These are phyloP conservation scores for Mortierella sp. DNA, from an alignment of 371 early-diverging fungal species.

Conservation along the genomic window DNA sequence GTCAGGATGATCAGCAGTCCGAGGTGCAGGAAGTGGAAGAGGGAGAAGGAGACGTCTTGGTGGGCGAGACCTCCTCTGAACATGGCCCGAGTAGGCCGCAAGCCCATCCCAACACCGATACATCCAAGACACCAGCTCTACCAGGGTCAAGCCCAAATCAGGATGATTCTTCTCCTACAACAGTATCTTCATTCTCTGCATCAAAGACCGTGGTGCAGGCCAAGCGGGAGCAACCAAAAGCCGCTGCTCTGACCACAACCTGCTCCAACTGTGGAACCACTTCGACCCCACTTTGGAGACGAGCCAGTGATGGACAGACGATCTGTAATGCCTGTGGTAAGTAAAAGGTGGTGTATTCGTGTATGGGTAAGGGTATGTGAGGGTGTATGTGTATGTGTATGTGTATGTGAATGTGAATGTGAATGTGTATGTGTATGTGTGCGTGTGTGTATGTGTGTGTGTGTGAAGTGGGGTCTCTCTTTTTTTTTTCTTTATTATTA, in stretches of 20 bases:
- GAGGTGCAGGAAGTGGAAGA: slow-evolving; percentile 16
- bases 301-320: slow-evolving; percentile 82
- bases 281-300: slow-evolving; percentile 94
- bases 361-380: not conserved
- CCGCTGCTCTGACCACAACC: slow-evolving; percentile 53
- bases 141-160: not conserved
- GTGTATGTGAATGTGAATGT: too few species aligned
- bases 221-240: slow-evolving; percentile 12
- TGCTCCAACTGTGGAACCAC: slow-evolving; percentile 93
- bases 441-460: too few species aligned
- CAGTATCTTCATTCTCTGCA: too few species aligned
- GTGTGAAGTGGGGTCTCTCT: slow-evolving; percentile 25
- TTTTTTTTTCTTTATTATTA: slow-evolving; percentile 7
- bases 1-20: slow-evolving; percentile 1
- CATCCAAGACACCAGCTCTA: not conserved
- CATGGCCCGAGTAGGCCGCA: slow-evolving; percentile 15
- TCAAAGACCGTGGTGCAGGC: slow-evolving; percentile 4
- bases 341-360: slow-evolving; percentile 41
- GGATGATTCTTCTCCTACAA: not conserved
- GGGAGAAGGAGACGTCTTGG: slow-evolving; percentile 20
- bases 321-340: slow-evolving; percentile 94
- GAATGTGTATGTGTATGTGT: not conserved
- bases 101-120: not conserved
- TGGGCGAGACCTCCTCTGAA: slow-evolving; percentile 30
- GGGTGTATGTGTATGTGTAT: too few species aligned